These are phyloP conservation scores for Globisporangium yorkense DNA, from an alignment of 352 stramenopile species.

Conservation along the genomic window DNA sequence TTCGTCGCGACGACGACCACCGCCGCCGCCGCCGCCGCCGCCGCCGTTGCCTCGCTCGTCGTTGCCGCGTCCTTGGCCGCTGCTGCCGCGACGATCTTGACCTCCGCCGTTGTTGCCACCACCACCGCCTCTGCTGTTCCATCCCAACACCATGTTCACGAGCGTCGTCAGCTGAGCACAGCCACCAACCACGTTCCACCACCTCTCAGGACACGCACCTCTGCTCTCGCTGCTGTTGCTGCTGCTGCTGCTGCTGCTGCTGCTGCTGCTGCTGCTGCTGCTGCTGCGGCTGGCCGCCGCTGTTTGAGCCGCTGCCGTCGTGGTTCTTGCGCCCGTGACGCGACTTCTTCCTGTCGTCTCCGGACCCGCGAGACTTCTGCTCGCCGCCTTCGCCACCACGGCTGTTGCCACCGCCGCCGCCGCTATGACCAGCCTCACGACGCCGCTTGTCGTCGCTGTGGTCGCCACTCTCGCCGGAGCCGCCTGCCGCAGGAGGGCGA, in stretches of 20 bases:
- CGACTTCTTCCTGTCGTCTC: slow-evolving; percentile 52
- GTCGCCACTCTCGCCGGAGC: slow-evolving; percentile 4
- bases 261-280: slow-evolving; percentile 36
- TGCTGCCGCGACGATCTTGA: slow-evolving; percentile 1
- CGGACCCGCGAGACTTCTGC: slow-evolving; percentile 12
- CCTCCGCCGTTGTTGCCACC: not conserved
- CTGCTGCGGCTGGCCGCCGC: slow-evolving; percentile 15
- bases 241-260: slow-evolving; percentile 18
- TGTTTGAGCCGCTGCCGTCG: slow-evolving; percentile 14
- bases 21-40: slow-evolving; percentile 13
- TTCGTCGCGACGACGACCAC: slow-evolving; percentile 21
- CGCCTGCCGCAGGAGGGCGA: not conserved
- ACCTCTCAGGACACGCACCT: slow-evolving; percentile 24
- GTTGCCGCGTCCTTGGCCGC: slow-evolving; percentile 10
- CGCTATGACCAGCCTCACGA: not conserved
- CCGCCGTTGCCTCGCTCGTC: slow-evolving; percentile 10
- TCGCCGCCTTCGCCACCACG: slow-evolving; percentile 7
- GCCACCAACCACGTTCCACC: not conserved
- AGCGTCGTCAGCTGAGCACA: not conserved
- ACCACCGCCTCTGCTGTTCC: slow-evolving; percentile 5
- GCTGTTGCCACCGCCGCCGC: slow-evolving; percentile 7
- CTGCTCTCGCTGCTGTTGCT: slow-evolving; percentile 51
- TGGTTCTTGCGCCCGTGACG: slow-evolving; percentile 31
- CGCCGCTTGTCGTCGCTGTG: slow-evolving; percentile 8
- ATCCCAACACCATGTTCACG: not conserved